Evolutionary conservation across 2,329 filamentous ascomycete genomes (phyloP).

Genomic region (Hymenotorrendiella dingleyae): DNA sequence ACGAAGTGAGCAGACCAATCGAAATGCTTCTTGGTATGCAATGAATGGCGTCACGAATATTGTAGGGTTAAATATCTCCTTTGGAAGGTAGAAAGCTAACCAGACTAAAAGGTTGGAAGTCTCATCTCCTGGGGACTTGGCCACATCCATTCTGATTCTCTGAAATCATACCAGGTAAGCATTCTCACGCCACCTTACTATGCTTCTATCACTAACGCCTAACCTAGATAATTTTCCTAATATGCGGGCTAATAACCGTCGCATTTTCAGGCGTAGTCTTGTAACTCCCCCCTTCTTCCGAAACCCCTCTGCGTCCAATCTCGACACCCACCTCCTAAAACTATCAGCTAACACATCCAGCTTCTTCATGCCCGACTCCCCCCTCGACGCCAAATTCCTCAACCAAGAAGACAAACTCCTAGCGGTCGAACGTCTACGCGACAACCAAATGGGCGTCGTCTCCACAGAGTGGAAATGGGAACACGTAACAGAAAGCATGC

Average conservation of each 20-base stretch:
- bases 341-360: slow-evolving; percentile 17
- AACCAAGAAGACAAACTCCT: slow-evolving; percentile 45
- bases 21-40: slow-evolving; percentile 52
- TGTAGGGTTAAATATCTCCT: slow-evolving; percentile 33
- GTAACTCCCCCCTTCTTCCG: slow-evolving; percentile 12
- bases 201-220: not conserved
- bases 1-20: slow-evolving; percentile 50
- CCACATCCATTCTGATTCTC: slow-evolving; percentile 43
- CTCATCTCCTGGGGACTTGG: slow-evolving; percentile 41
- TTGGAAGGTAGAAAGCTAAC: not conserved
- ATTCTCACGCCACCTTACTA: not conserved
- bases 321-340: not conserved
- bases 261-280: slow-evolving; percentile 39
- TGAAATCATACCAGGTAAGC: slow-evolving; percentile 31
- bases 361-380: slow-evolving; percentile 21
- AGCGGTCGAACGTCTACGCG: slow-evolving; percentile 47
- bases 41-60: slow-evolving; percentile 50
- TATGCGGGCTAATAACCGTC: slow-evolving; percentile 47
- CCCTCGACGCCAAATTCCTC: slow-evolving; percentile 38
- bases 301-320: not conserved
- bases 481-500: slow-evolving; percentile 36
- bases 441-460: slow-evolving; percentile 49
- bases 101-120: slow-evolving; percentile 25
- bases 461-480: slow-evolving; percentile 46
- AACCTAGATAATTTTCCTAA: slow-evolving; percentile 44